These are phyloP conservation scores for Lactifluus rugatus DNA, from an alignment of 768 basidiomycete species.

Conservation along the genomic window DNA sequence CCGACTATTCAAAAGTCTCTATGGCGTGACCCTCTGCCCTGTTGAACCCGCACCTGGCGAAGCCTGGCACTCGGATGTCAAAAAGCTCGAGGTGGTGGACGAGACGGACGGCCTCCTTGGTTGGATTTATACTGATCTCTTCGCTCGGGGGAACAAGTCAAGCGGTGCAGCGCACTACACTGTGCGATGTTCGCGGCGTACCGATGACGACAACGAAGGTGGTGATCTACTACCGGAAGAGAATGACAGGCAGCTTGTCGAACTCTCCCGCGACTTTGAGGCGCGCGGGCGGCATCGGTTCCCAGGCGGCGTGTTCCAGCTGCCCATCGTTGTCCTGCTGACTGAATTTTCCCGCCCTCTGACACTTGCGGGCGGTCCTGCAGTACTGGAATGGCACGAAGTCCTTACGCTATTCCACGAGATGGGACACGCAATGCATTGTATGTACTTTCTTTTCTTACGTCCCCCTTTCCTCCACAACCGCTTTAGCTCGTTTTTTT, in stretches of 20 bases:
- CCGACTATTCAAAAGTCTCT: slow-evolving; percentile 74
- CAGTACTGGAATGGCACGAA: slow-evolving; percentile 83
- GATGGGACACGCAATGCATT: slow-evolving; percentile 99
- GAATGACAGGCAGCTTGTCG: slow-evolving; percentile 26
- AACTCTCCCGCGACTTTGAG: slow-evolving; percentile 54
- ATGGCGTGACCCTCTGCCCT: slow-evolving; percentile 77
- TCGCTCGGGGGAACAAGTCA: slow-evolving; percentile 74
- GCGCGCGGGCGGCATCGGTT: slow-evolving; percentile 48
- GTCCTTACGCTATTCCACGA: slow-evolving; percentile 94
- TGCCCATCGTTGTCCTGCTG: slow-evolving; percentile 84
- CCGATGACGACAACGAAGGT: slow-evolving; percentile 79
- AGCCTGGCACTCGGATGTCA: slow-evolving; percentile 81
- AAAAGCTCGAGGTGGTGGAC: slow-evolving; percentile 89
- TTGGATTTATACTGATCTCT: slow-evolving; percentile 92
- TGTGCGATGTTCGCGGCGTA: slow-evolving; percentile 84
- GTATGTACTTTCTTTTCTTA: slow-evolving; percentile 42
- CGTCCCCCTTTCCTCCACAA: neutral
- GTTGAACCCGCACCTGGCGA: slow-evolving; percentile 63
- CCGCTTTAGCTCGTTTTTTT: neutral
- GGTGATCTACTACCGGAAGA: slow-evolving; percentile 45
- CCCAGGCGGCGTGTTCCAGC: slow-evolving; percentile 65
- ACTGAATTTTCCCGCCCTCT: slow-evolving; percentile 71
- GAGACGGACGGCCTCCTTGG: slow-evolving; percentile 81
- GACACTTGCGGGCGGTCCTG: slow-evolving; percentile 48
- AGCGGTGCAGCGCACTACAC: slow-evolving; percentile 96